Conservation (phyloP, 148 eudicot genomes). For the Camellia lanceoleosa region DNA sequence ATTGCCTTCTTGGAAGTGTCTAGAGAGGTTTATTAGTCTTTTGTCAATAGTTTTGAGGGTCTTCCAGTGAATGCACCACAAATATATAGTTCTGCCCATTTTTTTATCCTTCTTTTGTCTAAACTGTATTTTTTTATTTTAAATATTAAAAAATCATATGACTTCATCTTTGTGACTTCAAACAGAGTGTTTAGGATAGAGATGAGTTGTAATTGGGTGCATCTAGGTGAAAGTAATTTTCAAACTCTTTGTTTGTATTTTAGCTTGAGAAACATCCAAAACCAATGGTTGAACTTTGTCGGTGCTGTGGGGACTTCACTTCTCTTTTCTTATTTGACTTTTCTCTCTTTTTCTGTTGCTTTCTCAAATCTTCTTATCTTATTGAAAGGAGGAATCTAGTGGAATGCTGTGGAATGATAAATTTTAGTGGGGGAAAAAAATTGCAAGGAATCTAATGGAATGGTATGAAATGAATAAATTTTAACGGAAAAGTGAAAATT, state of each 20-base stretch:
- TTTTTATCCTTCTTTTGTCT: background rate
- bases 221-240: background rate
- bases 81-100: background rate
- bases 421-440: background rate
- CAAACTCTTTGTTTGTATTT: background rate
- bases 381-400: background rate
- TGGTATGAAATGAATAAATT: too few species aligned
- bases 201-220: slow-evolving; percentile 7
- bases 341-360: slow-evolving; percentile 5
- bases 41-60: background rate
- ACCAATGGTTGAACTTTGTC: slow-evolving; percentile 10
- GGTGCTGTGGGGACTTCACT: slow-evolving; percentile 16
- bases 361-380: slow-evolving; percentile 5
- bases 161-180: slow-evolving; percentile 1
- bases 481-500: too few species aligned
- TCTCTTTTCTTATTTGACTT: background rate
- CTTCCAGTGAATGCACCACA: background rate
- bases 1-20: background rate
- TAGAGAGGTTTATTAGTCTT: background rate
- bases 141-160: background rate
- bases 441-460: too few species aligned
- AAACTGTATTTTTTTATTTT: background rate
- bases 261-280: slow-evolving; percentile 5
- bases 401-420: background rate
- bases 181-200: slow-evolving; percentile 10